Evolutionary conservation across 1,284 basidiomycete species (phyloP).

Genomic region (Ganoderma leucocontextum): DNA sequence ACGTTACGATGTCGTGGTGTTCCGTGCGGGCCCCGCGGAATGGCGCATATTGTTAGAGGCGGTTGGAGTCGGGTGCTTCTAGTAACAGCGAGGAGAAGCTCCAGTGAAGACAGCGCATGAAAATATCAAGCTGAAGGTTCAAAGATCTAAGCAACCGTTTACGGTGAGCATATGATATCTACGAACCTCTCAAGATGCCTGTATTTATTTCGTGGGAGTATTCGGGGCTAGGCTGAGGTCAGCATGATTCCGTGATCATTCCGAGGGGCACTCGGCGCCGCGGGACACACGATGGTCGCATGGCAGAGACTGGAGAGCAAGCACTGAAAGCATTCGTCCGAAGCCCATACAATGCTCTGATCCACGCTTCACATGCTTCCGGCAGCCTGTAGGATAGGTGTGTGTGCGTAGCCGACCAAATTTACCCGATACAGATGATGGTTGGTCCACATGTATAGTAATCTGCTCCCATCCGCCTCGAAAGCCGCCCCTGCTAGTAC

Average conservation of each 20-base stretch:
- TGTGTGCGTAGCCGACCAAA: background rate
- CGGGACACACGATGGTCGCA: slow-evolving; percentile 5
- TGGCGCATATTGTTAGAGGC: background rate
- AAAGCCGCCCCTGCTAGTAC: background rate
- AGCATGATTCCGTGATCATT: slow-evolving; percentile 13
- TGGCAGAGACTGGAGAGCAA: no score
- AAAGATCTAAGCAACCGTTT: background rate
- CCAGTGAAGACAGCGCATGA: no score
- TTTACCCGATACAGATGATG: background rate
- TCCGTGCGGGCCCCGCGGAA: background rate
- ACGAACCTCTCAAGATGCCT: no score
- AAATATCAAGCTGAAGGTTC: background rate
- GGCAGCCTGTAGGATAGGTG: background rate
- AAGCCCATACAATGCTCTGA: background rate
- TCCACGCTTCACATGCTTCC: background rate
- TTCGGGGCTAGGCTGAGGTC: background rate
- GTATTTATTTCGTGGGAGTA: background rate
- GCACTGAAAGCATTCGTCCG: background rate
- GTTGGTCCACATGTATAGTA: background rate
- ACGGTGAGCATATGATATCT: background rate
- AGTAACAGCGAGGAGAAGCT: no score
- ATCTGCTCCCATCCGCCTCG: no score
- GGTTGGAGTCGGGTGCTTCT: no score
- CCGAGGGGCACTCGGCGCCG: slow-evolving; percentile 8
- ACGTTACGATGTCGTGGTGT: background rate